Evolutionary conservation across 2,329 filamentous ascomycete genomes (phyloP).

Genomic region (Fusarium sp.): DNA sequence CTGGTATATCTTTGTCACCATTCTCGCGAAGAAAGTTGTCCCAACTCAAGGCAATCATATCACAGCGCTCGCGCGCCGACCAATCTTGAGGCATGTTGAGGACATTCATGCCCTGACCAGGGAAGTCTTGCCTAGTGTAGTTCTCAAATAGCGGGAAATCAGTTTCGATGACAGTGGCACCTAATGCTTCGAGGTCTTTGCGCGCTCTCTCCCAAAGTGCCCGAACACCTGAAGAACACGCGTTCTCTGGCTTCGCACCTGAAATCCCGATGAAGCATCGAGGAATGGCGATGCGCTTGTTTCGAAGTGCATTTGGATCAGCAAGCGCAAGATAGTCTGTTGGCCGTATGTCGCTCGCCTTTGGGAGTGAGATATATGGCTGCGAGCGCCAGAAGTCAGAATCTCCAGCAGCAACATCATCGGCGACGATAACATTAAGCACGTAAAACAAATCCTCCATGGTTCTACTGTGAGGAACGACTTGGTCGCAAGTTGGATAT

Average conservation of each 20-base stretch:
- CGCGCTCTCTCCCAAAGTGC: background rate
- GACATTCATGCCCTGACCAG: slow-evolving; percentile 4
- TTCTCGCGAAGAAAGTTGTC: background rate
- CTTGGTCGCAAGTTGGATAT: slow-evolving; percentile 69
- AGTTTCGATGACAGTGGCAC: background rate
- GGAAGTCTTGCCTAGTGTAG: background rate
- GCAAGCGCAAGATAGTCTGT: background rate
- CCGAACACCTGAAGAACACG: background rate
- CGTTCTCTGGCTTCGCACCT: background rate
- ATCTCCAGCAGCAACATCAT: slow-evolving; percentile 53
- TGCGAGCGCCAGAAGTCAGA: slow-evolving; percentile 71
- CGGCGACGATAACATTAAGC: slow-evolving; percentile 62
- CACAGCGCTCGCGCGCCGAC: background rate
- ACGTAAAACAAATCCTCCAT: slow-evolving; percentile 65
- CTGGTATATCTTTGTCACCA: background rate
- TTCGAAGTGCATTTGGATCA: background rate
- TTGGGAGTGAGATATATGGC: slow-evolving; percentile 58
- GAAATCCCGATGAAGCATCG: background rate
- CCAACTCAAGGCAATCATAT: slow-evolving; percentile 14
- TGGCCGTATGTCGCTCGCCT: slow-evolving; percentile 49
- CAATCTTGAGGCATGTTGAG: background rate
- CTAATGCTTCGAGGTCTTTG: fast-evolving
- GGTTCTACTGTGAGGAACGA: slow-evolving; percentile 67
- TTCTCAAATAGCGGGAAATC: slow-evolving; percentile 4
- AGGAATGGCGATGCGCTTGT: background rate